Conservation (phyloP, 371 early-diverging fungal genomes). For the Mucor indicus region DNA sequence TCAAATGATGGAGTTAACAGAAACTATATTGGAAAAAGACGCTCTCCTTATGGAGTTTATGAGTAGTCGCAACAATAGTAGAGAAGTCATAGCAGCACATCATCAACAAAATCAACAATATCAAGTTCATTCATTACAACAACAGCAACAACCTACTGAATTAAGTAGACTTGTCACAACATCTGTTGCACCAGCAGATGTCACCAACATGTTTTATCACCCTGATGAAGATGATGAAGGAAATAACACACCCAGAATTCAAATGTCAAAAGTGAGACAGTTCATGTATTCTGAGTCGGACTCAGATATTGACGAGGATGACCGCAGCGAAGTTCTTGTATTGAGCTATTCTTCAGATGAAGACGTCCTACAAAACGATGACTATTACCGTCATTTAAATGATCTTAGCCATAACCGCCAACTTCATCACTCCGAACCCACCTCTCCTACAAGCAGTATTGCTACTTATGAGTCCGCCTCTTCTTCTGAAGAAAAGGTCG, state of each 20-base stretch:
- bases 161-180: neutral
- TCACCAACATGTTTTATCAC: constrained; percentile 6
- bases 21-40: constrained; percentile 23
- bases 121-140: neutral
- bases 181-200: neutral
- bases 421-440: constrained; percentile 13
- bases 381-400: neutral
- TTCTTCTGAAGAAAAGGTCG: constrained; percentile 14
- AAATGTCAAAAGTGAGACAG: constrained; percentile 15
- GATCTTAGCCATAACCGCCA: constrained; percentile 1
- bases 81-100: constrained; percentile 6
- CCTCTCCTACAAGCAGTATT: constrained; percentile 8
- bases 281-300: constrained; percentile 13
- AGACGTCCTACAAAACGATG: constrained; percentile 5
- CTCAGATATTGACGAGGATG: constrained; percentile 12
- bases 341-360: constrained; percentile 17
- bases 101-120: neutral
- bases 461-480: constrained; percentile 16
- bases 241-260: constrained; percentile 1
- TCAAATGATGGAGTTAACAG: constrained; percentile 19
- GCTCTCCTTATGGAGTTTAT: constrained; percentile 14
- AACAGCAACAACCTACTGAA: neutral
- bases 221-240: constrained; percentile 1
- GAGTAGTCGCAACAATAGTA: constrained; percentile 16
- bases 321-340: neutral